Base-by-base conservation (phyloP, 768 basidiomycete genomes). In the Gymnopilus junonius region DNA sequence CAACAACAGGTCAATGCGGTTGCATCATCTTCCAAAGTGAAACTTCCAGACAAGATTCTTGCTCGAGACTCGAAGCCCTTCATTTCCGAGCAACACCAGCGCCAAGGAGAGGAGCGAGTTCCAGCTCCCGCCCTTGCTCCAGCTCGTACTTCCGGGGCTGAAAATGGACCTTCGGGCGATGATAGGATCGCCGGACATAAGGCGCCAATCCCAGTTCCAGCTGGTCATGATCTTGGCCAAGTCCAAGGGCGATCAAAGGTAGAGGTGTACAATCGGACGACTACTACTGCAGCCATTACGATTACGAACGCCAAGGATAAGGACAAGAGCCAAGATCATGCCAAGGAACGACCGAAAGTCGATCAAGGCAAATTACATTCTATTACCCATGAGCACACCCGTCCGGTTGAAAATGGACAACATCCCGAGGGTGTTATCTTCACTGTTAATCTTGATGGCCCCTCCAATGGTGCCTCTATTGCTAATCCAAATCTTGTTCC, bases 21-120 rank as follows among this genome's bases (percentile, higher is more conserved):
- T 35, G 73, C 74, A 1, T 75, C 76, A 4, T 77, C 76, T 4
- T 77, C 76, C 1, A 67, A 67, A 46, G 48, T 67, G 5, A 59
- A 55, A 37, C 67, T 67, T 34, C 59, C 56, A 3, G 56, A 42
- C 31, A n/a, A n/a, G n/a, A 17, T 25, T 32, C 56, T 29, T 15
- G 14, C 42, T 23, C 37, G 3, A 8, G 32, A 12, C 12, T 50
- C 46, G 12, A 27, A 32, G 3, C 27, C 31, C 15, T 20, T 31
- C 48, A 51, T 51, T n/a, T 51, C 48, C 48, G 48, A 32, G 31
- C 27, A 51, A n/a, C 48, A 29, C 48, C 48, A 51, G 32, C 29
- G 27, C 7, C 17, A 15, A 29, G 8, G 15, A 8, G 27, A 27
- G n/a, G 48, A 27, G 25, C 21, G 3, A 25, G 45, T 2, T 48